phyloP scores from a whole-genome alignment of 2,329 filamentous ascomycete genomes.

The Ceratocystis diversiconidia region DNA sequence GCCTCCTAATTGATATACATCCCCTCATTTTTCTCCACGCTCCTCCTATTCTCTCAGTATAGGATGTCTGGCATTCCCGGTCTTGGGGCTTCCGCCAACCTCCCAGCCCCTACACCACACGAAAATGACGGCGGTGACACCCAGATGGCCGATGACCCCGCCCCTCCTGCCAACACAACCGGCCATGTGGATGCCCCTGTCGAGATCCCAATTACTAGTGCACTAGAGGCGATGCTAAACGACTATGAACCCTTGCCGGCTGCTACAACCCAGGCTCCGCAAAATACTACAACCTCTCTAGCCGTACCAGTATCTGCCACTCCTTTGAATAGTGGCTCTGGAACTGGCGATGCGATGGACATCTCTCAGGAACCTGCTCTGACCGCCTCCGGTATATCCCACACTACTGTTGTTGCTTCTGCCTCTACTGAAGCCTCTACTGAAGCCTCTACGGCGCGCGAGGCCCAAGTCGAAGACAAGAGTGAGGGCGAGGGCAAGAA shows the following conservation, averaged over 20 bases:
- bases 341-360: neutral
- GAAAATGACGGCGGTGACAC: neutral
- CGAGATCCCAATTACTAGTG: slow-evolving; percentile 12
- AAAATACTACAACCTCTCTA: neutral
- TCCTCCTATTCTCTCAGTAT: neutral
- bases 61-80: slow-evolving; percentile 11
- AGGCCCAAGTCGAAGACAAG: neutral
- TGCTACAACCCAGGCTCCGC: neutral
- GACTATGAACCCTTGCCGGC: slow-evolving; percentile 14
- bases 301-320: neutral
- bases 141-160: slow-evolving; percentile 12
- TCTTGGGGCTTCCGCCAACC: slow-evolving; percentile 6
- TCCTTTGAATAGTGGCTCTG: neutral
- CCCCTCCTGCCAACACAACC: neutral
- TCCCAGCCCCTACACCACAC: neutral
- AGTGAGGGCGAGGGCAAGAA: neutral
- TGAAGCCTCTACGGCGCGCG: neutral
- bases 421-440: neutral
- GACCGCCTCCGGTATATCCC: neutral
- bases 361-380: neutral
- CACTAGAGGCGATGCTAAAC: slow-evolving; percentile 16
- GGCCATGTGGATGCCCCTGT: slow-evolving; percentile 7
- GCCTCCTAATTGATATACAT: neutral
- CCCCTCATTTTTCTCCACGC: neutral
- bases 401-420: neutral